phyloP scores from a whole-genome alignment of 768 basidiomycete species.

The Tricholoma bakamatsutake region DNA sequence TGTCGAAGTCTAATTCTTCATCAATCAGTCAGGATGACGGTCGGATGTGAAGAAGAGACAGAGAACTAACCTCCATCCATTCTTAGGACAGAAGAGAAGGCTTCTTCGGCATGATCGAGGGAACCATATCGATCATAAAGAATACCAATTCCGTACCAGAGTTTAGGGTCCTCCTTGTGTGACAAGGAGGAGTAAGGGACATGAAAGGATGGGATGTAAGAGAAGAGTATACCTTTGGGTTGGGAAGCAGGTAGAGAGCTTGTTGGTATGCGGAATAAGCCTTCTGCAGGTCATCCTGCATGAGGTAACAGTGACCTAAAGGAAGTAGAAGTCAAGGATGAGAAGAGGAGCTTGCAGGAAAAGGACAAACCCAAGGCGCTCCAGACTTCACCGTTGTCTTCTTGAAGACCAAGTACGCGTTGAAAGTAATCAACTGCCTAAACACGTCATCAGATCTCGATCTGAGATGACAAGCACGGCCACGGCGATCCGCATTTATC shows the following conservation, averaged over 20 bases:
- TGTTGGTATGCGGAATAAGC: conserved; percentile 99
- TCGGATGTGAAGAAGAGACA: conserved; percentile 1
- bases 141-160: conserved; percentile 99
- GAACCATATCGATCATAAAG: conserved; percentile 98
- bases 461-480: conserved; percentile 21
- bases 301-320: conserved; percentile 92
- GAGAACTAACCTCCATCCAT: conserved; percentile 90
- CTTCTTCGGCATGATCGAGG: conserved; percentile 97
- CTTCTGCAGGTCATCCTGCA: conserved; percentile 99
- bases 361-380: conserved; percentile 74
- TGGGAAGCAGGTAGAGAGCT: conserved; percentile 90
- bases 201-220: conserved; percentile 8
- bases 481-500: conserved; percentile 26
- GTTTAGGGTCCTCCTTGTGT: conserved; percentile 84
- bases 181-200: conserved; percentile 3
- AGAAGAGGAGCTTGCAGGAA: conserved; percentile 8
- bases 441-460: conserved; percentile 34
- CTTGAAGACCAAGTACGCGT: conserved; percentile 81
- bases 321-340: conserved; percentile 12
- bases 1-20: conserved; percentile 82
- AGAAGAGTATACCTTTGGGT: conserved; percentile 68
- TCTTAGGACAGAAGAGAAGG: conserved; percentile 89
- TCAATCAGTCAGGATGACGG: conserved; percentile 19
- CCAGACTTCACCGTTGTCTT: conserved; percentile 99
- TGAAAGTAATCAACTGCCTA: conserved; percentile 97